Percentiles rank a stretch among this genome's conserved stretches.
phyloP scores from a whole-genome alignment of 345 rosid species.

The Salix viminalis region DNA sequence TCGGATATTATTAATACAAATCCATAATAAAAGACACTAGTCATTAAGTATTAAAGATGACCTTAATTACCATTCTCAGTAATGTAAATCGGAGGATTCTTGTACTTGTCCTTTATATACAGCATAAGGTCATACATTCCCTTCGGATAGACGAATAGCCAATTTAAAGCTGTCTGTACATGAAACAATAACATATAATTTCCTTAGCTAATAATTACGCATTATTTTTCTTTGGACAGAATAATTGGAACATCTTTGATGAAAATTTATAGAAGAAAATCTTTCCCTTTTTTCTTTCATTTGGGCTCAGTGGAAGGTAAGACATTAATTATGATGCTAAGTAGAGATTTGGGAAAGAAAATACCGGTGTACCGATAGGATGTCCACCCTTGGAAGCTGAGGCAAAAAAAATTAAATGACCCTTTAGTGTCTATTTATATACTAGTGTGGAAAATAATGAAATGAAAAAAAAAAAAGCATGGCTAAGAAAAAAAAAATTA shows the following conservation, averaged over 20 bases:
- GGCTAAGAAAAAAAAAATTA: too few relatives aligned
- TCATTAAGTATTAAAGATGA: background rate
- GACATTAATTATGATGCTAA: background rate
- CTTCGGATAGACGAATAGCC: slow-evolving; percentile 37
- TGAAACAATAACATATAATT: background rate
- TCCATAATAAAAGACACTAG: background rate
- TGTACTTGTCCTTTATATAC: slow-evolving; percentile 25
- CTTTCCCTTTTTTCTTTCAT: too few relatives aligned
- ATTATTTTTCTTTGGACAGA: too few relatives aligned
- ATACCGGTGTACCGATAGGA: slow-evolving; percentile 36
- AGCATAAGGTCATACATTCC: slow-evolving; percentile 29
- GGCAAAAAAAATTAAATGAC: background rate
- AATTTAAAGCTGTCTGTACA: slow-evolving; percentile 25
- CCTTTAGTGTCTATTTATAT: too few relatives aligned
- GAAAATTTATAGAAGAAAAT: too few relatives aligned
- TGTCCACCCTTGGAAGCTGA: slow-evolving; percentile 35
- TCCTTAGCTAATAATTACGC: too few relatives aligned
- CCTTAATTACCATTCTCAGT: slow-evolving; percentile 40
- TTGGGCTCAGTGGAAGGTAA: too few relatives aligned
- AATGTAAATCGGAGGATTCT: slow-evolving; percentile 29
- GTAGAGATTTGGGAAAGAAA: background rate
- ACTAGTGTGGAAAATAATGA: too few relatives aligned
- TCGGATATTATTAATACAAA: background rate
- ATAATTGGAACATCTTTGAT: too few relatives aligned
- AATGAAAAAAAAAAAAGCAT: background rate